phyloP scores from a whole-genome alignment of 129 eudicot species.

The Smallanthus sonchifolius region DNA sequence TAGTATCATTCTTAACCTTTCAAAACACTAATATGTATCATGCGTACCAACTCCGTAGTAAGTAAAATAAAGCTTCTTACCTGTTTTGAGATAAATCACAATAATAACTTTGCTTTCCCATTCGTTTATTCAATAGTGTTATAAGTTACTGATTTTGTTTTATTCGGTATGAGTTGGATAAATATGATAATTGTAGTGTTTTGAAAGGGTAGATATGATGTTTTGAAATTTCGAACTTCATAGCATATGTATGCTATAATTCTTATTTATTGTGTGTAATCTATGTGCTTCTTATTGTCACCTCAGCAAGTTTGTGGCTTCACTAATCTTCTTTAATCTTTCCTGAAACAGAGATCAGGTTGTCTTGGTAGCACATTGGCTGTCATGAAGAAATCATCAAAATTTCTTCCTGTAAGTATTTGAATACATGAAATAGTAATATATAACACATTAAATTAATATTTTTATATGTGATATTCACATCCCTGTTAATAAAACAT shows the following conservation, averaged over 20 bases:
- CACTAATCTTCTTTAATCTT: slow-evolving; percentile 14
- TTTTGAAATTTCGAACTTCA: not conserved
- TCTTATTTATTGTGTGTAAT: not conserved
- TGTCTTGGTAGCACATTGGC: slow-evolving; percentile 94
- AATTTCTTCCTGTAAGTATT: slow-evolving; percentile 86
- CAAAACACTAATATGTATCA: not conserved
- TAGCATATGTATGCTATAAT: not conserved
- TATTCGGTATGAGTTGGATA: not conserved
- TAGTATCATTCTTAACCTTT: not conserved
- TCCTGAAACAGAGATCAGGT: slow-evolving; percentile 76
- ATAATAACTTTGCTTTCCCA: not conserved
- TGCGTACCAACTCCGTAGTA: not conserved
- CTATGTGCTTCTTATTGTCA: slow-evolving; percentile 4
- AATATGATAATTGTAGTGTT: not conserved
- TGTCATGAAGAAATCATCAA: slow-evolving; percentile 95
- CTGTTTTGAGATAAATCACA: not conserved
- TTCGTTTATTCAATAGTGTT: not conserved
- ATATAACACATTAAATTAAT: not conserved
- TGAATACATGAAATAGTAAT: slow-evolving; percentile 2
- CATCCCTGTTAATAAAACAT: not conserved
- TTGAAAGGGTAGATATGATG: not conserved
- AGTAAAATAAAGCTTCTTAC: not conserved
- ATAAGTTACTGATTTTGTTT: not conserved
- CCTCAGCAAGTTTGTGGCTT: slow-evolving; percentile 7
- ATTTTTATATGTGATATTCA: not conserved